phyloP scores from a whole-genome alignment of 192 early-diverging fungal species.

The Linnemannia hyalina region DNA sequence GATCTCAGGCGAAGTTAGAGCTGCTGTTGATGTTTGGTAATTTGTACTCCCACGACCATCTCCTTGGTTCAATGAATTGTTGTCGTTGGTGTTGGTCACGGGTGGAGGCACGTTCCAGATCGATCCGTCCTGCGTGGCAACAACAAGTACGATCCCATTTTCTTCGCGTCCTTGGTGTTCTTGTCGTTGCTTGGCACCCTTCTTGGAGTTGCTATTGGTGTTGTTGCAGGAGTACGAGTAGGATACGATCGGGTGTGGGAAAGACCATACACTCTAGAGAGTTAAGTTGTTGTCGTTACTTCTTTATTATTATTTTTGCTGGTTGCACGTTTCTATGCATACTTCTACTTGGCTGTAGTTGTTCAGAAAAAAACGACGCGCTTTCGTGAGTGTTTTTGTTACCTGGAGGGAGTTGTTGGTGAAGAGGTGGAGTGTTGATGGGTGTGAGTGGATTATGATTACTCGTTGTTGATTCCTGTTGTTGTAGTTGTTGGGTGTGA shows the following conservation, averaged over 20 bases:
- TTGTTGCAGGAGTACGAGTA: constrained; percentile 36
- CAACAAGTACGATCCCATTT: background rate
- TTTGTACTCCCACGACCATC: background rate
- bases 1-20: background rate
- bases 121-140: constrained; percentile 25
- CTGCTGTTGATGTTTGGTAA: background rate
- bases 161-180: background rate
- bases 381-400: background rate
- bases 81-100: background rate
- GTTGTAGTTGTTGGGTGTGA: background rate
- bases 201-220: background rate
- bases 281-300: background rate
- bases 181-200: background rate
- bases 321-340: background rate
- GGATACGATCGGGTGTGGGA: constrained; percentile 24
- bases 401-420: background rate
- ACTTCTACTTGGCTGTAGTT: background rate
- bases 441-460: background rate
- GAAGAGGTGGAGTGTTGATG: background rate
- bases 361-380: background rate
- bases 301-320: background rate
- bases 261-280: constrained; percentile 18
- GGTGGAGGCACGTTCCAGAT: constrained; percentile 25
- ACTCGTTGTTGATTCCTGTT: background rate
- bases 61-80: background rate